Base-by-base conservation (phyloP, 2,329 filamentous ascomycete genomes). In the Ophiosphaerella herpotricha region DNA sequence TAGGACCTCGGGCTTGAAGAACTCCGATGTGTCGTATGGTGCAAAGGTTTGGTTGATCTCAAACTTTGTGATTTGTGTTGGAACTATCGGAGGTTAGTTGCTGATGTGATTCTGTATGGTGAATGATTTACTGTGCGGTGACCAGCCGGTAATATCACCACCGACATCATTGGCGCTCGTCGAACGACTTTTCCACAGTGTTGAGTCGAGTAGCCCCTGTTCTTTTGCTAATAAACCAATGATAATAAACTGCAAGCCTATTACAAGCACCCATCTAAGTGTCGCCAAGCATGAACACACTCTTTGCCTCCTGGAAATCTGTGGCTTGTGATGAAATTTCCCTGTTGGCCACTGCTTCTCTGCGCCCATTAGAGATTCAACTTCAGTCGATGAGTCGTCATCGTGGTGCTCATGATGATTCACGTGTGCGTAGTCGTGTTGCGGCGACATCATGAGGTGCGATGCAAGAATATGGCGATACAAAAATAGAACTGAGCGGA, bases 11-110 rank as follows among this genome's bases (percentile, higher is more conserved):
- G 67, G 66, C 16, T 64, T 64, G 63, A 71, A 71, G 59, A 71
- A 71, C 8, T 71, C 67, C 7, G 68, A 67, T 1, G 68, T 71
- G 50, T 70, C 69, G 52, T 67, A 68, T 11, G 67, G 67, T 3
- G 68, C 67, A 41, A 67, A 70, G 2, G 68, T 70, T 47, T 71
- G 68, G 38, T 70, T 70, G 43, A 70, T 61, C 11, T 65, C 41
- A 56, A 71, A 71, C n/a, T 55, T 66, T 24, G 63, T 67, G 46
- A 70, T 55, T 48, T 67, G 64, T 7, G 67, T 70, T 11, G 67
- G 66, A 18, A 71, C 67, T 71, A 40, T 0, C 7, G 2, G 5
- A 0, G 6, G 21, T 65, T 48, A 61, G 33, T 21, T 4, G 2
- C 16, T 23, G 13, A n/a, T 3, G 34, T 37, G 8, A 16, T 37